Evolutionary conservation across 371 early-diverging fungal genomes (phyloP), one percentile per base, ranked within the genome.

Genomic region (Mortierella sp.): DNA sequence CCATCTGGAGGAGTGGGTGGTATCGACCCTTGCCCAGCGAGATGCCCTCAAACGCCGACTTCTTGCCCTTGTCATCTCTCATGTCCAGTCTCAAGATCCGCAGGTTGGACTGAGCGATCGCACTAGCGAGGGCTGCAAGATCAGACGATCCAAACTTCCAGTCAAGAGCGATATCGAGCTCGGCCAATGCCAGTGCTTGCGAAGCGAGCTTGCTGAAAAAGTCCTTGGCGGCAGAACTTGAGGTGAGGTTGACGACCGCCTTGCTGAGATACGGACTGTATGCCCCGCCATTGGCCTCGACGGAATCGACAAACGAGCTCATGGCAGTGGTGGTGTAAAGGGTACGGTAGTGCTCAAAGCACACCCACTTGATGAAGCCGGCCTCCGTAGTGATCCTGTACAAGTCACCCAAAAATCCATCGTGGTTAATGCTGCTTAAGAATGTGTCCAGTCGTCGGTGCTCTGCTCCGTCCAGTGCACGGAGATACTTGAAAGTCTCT

Each of bases 91-190:
- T 68, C 68, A 68, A 10, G 24, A 42, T 34, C 3, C 42, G 38
- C 68, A 68, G 24, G 24, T 68, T 68, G 24, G 68, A 68, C 24
- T 68, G 68, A 11, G 68, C 42, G 44, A 68, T 38, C 3, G 68
- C 68, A 24, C 38, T 42, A 8, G 68, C 68, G 10, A 68, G 68
- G 24, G 68, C 24, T 2, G 68, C 44, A 3, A 68, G 68, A 11
- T 68, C 68, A 21, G 68, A 68, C 0, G 68, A 68, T 38, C 68
- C 68, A 68, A 68, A 68, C 68, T 68, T 68, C 68, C 68, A 68
- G 42, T 68, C 38, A 9, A 68, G 68, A 42, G 68, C 68, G 38
- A 68, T 24, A 10, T 68, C 68, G 68, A 68, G 68, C 24, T 68
- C 68, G 10, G 38, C 68, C 44, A 68, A 42, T 42, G 44, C 38